Evolutionary conservation across 805 yeast genomes (phyloP).

Genomic region (Cyberlindnera samutprakarnensis): DNA sequence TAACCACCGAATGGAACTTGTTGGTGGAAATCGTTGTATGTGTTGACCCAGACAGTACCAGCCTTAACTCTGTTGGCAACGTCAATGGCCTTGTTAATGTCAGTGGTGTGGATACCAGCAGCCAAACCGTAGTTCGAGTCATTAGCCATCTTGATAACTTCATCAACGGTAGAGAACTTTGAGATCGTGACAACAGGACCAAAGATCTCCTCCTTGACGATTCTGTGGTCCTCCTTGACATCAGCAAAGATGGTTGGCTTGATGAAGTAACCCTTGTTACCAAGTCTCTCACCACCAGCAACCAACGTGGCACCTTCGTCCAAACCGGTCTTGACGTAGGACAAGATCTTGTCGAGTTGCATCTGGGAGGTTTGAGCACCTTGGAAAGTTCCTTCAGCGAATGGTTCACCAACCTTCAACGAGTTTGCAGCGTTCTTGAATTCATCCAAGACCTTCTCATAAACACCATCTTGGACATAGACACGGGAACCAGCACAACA

Average conservation of each 20-base stretch:
- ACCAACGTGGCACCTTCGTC: conserved; percentile 76
- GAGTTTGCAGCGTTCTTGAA: conserved; percentile 47
- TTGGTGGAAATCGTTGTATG: conserved; percentile 82
- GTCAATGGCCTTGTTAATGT: conserved; percentile 66
- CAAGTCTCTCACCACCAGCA: conserved; percentile 61
- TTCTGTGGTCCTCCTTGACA: conserved; percentile 57
- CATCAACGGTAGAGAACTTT: conserved; percentile 77
- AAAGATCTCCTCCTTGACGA: conserved; percentile 73
- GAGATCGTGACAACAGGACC: conserved; percentile 88
- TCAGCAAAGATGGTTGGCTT: conserved; percentile 72
- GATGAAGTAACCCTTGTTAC: conserved; percentile 58
- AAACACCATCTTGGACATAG: conserved; percentile 77
- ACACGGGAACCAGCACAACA: conserved; percentile 94
- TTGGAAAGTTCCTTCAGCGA: conserved; percentile 68
- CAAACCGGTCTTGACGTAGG: conserved; percentile 69
- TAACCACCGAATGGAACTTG: conserved; percentile 91
- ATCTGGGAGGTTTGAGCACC: conserved; percentile 87
- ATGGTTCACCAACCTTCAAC: conserved; percentile 76
- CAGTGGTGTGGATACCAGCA: conserved; percentile 81
- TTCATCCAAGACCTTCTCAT: conserved; percentile 65
- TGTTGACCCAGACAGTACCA: conserved; percentile 90
- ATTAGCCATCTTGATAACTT: conserved; percentile 72
- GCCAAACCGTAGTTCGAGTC: conserved; percentile 81
- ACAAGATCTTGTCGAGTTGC: conserved; percentile 73
- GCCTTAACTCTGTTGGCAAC: conserved; percentile 71